Percentiles rank a stretch among this genome's conserved stretches.
phyloP scores from a whole-genome alignment of 1,139 yeast genomes.

The Kazachstania sp. region DNA sequence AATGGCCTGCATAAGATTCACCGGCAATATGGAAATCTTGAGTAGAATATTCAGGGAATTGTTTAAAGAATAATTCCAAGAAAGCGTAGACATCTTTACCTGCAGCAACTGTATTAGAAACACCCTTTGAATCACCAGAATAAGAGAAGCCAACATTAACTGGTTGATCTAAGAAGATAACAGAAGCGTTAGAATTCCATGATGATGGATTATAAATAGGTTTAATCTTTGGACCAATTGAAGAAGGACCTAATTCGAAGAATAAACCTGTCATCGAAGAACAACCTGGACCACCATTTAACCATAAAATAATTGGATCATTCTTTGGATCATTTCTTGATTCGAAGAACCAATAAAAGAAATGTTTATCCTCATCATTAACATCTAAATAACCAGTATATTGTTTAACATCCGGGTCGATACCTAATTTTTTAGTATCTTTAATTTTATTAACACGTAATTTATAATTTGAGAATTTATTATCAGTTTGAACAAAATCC shows the following conservation, averaged over 20 bases:
- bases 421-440: conserved; percentile 52
- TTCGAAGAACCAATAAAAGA: conserved; percentile 81
- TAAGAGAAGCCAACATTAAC: conserved; percentile 90
- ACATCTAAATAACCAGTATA: conserved; percentile 84
- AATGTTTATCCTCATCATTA: conserved; percentile 74
- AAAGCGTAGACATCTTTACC: conserved; percentile 91
- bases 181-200: conserved; percentile 86
- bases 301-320: conserved; percentile 82
- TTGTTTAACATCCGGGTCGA: conserved; percentile 68
- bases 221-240: conserved; percentile 55
- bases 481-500: conserved; percentile 47
- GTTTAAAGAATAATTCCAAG: conserved; percentile 79
- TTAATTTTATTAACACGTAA: conserved; percentile 49
- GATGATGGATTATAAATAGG: conserved; percentile 72
- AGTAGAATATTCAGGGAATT: conserved; percentile 70
- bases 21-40: conserved; percentile 91
- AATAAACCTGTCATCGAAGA: conserved; percentile 85
- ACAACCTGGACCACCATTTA: conserved; percentile 90
- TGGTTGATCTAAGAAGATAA: conserved; percentile 90
- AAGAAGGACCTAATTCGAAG: conserved; percentile 83
- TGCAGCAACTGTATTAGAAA: conserved; percentile 76
- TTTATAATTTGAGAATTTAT: conserved; percentile 40
- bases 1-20: conserved; percentile 98
- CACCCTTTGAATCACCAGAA: conserved; percentile 42
- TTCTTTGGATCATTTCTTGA: conserved; percentile 80